Evolutionary conservation across 106 monocot species (phyloP), one percentile per base, ranked within the genome.

Genomic region (Dioscorea dumetorum): DNA sequence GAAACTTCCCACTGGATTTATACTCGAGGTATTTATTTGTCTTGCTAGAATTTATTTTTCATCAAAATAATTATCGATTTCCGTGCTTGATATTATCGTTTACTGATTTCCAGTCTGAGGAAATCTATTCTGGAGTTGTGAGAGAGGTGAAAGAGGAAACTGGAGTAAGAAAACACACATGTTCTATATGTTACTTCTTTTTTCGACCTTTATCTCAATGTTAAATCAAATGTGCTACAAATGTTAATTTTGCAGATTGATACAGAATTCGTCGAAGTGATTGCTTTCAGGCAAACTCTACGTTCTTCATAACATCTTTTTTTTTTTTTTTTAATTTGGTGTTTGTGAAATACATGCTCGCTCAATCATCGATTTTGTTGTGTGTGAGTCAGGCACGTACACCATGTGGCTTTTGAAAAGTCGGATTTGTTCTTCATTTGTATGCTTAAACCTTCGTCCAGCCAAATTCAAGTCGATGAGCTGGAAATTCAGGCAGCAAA

Each of bases 121-220:
- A 94, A 64, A 94, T 94, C 11, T 90, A 72, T 65, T 60, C 84
- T 23, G 94, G 94, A 74, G 94, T 80, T 67, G 72, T 87, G 22
- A 87, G 94, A 80, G 94, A 94, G 60, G 94, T 94, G 21, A 76
- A 90, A 70, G 94, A 94, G 62, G 94, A 94, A 84, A 94, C 94
- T 75, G 94, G 94, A 51, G 94, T 94, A 90, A 83, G 94, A 62
- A 28, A 78, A 21, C 7, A 63, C 48, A 18, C 12, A 16, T 31
- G 31, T 72, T 52, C 52, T 49, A 35, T 21, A 2, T 22, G 48
- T 32, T 19, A 14, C 28, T 48, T 12, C n/a, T n/a, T 56, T 58
- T 11, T 22, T 0, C 17, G 22, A 51, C 4, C 35, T 33, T 34
- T 64, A 18, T n/a, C 8, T 59, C 14, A 33, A 28, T 28, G 22